Evolutionary conservation across 2,329 filamentous ascomycete genomes (phyloP).

Genomic region (Penicillium sp.): DNA sequence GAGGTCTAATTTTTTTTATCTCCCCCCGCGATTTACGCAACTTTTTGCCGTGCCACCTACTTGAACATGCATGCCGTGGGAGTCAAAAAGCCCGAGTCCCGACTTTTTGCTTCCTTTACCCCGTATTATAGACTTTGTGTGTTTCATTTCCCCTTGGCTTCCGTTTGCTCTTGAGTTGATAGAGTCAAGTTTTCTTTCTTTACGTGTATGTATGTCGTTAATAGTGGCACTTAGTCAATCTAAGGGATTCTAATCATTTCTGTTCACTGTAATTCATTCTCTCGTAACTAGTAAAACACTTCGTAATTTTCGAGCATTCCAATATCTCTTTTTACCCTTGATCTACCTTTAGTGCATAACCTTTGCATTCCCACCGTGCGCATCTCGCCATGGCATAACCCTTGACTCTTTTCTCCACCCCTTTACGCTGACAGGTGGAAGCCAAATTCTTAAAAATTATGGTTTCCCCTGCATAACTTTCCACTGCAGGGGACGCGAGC

Average conservation of each 20-base stretch:
- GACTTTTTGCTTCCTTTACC: conserved; percentile 23
- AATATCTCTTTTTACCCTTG: background rate
- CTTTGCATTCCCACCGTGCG: no score
- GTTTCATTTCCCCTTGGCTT: conserved; percentile 28
- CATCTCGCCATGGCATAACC: background rate
- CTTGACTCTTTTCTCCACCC: background rate
- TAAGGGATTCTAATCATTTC: conserved; percentile 34
- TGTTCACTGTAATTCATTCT: conserved; percentile 5
- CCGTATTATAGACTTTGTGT: conserved; percentile 42
- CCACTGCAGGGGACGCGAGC: conserved; percentile 6
- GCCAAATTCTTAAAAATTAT: conserved; percentile 18
- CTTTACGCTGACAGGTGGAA: conserved; percentile 28
- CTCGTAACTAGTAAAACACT: background rate
- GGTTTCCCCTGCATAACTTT: conserved; percentile 14
- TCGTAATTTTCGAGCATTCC: background rate
- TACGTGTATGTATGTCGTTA: conserved; percentile 45
- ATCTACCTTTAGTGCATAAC: no score
- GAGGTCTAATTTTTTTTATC: conserved; percentile 24
- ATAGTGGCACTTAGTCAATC: conserved; percentile 42
- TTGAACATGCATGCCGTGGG: conserved; percentile 30
- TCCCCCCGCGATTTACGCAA: conserved; percentile 15
- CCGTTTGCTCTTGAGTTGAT: conserved; percentile 30
- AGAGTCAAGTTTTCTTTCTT: conserved; percentile 38
- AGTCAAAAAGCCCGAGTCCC: conserved; percentile 14
- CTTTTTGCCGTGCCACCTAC: conserved; percentile 31